These are phyloP conservation scores for Picochlorum sp. DNA, from an alignment of 139 green algal genomes.

Conservation along the genomic window DNA sequence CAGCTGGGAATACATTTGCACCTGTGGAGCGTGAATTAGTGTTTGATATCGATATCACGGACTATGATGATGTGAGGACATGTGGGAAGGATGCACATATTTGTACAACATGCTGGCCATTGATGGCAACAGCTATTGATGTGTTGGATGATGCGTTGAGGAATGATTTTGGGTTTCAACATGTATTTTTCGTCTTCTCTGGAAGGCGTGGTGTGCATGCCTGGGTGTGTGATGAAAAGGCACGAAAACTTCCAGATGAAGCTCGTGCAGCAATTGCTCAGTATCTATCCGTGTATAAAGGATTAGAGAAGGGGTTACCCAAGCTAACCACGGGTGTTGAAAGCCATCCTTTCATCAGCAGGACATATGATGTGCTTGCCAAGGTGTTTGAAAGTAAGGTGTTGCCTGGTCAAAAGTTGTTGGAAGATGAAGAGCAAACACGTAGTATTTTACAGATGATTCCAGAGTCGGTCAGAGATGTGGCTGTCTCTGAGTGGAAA, in stretches of 20 bases:
- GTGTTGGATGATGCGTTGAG: slow-evolving; percentile 74
- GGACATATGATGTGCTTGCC: slow-evolving; percentile 39
- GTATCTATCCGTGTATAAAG: slow-evolving; percentile 86
- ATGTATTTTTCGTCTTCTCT: slow-evolving; percentile 97
- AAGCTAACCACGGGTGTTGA: slow-evolving; percentile 33
- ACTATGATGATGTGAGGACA: slow-evolving; percentile 97
- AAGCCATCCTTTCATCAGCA: slow-evolving; percentile 56
- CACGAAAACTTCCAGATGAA: slow-evolving; percentile 77
- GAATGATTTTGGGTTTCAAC: slow-evolving; percentile 93
- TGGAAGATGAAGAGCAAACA: slow-evolving; percentile 39
- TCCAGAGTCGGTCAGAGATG: slow-evolving; percentile 28
- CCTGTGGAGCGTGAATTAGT: slow-evolving; percentile 92
- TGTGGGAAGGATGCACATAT: slow-evolving; percentile 81
- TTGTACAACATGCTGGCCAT: slow-evolving; percentile 88
- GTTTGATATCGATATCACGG: slow-evolving; percentile 97
- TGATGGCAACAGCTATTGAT: slow-evolving; percentile 76
- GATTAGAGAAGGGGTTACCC: slow-evolving; percentile 44
- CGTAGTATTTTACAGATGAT: slow-evolving; percentile 58
- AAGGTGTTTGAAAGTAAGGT: slow-evolving; percentile 41
- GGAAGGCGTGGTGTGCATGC: slow-evolving; percentile 90
- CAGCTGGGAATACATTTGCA: slow-evolving; percentile 49
- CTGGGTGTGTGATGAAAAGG: slow-evolving; percentile 91
- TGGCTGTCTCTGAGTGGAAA: slow-evolving; percentile 17
- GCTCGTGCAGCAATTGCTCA: slow-evolving; percentile 66
- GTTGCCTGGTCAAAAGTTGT: slow-evolving; percentile 62